Evolutionary conservation across 2,329 filamentous ascomycete genomes (phyloP).

Genomic region (Dactylonectria macrodidyma): DNA sequence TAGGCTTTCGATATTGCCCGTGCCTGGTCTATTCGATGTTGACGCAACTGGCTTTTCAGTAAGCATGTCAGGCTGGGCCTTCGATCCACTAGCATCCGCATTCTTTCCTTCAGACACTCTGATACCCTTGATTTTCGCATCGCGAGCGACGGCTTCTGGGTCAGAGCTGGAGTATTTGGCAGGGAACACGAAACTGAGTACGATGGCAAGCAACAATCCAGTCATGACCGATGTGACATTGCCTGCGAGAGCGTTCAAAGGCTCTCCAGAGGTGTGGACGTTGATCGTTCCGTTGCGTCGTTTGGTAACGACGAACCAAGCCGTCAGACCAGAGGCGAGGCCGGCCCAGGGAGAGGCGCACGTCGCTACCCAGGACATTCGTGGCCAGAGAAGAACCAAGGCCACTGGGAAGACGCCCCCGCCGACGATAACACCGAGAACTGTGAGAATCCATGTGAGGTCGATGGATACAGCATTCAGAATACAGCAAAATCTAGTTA

Average conservation of each 20-base stretch:
- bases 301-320: neutral
- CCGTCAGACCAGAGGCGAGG: neutral
- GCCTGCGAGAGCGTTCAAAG: neutral
- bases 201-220: neutral
- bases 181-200: neutral
- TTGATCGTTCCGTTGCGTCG: neutral
- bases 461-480: neutral
- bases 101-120: neutral
- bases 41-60: neutral
- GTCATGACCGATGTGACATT: neutral
- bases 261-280: neutral
- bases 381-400: neutral
- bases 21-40: neutral
- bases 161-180: neutral
- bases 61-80: neutral
- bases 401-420: neutral
- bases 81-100: neutral
- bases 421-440: neutral
- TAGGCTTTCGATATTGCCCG: neutral
- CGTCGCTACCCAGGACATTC: neutral
- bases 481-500: neutral
- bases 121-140: neutral
- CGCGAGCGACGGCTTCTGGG: neutral
- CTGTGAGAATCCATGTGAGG: neutral
- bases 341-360: neutral